A percentile compares a stretch with the other conserved stretches of the same genome.
phyloP scores from a whole-genome alignment of 1,284 basidiomycete genomes.

The Taiwanofungus camphoratus region DNA sequence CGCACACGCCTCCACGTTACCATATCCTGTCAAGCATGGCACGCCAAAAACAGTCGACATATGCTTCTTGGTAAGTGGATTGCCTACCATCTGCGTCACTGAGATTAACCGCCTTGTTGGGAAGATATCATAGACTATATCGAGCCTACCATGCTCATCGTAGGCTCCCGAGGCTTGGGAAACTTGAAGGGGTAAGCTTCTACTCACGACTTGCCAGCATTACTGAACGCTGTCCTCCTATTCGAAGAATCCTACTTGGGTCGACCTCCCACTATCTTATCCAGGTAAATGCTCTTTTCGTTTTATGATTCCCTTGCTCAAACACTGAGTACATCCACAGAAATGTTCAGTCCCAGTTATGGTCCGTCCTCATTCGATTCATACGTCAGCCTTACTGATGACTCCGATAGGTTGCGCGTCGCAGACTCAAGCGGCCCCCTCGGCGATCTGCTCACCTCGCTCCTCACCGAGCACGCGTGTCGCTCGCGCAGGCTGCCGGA shows the following conservation, averaged over 20 bases:
- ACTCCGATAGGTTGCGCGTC: conserved; percentile 37
- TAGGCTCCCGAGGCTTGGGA: conserved; percentile 88
- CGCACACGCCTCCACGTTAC: conserved; percentile 85
- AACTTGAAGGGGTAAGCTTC: conserved; percentile 79
- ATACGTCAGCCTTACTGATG: background rate
- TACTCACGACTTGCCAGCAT: too few relatives aligned
- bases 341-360: conserved; percentile 70
- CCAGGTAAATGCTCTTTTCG: conserved; percentile 42
- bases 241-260: conserved; percentile 82
- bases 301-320: conserved; percentile 4
- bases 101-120: background rate
- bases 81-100: background rate
- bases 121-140: conserved; percentile 86
- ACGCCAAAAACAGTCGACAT: conserved; percentile 90
- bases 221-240: background rate
- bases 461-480: conserved; percentile 55
- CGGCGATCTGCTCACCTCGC: conserved; percentile 35
- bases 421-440: conserved; percentile 46
- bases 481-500: conserved; percentile 67
- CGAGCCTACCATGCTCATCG: conserved; percentile 91
- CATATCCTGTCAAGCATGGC: conserved; percentile 91
- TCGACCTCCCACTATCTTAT: conserved; percentile 97
- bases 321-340: conserved; percentile 19
- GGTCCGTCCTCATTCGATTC: conserved; percentile 24
- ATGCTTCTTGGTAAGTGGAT: conserved; percentile 75